A percentile compares a stretch with the other conserved stretches of the same genome.
Evolutionary conservation across 805 yeast genomes (phyloP).

Genomic region (Suhomyces sp.): DNA sequence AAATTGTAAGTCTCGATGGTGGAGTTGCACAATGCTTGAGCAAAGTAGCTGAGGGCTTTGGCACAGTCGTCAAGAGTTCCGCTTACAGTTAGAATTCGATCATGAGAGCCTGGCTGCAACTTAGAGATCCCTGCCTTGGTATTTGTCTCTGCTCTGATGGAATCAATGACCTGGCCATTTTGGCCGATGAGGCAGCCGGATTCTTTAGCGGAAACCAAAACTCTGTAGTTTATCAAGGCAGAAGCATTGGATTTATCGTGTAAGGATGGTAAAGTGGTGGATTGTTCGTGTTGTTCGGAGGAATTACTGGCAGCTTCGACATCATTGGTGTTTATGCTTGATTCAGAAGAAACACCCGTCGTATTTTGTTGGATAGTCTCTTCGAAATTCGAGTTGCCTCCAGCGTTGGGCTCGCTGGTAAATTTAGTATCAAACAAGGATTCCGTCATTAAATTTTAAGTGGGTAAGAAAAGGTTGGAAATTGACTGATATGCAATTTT

Average conservation of each 20-base stretch:
- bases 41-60: slow-evolving; percentile 65
- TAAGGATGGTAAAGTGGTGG: slow-evolving; percentile 26
- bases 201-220: slow-evolving; percentile 77
- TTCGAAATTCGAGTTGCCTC: neutral
- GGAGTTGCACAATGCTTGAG: slow-evolving; percentile 57
- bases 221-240: slow-evolving; percentile 42
- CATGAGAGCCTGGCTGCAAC: slow-evolving; percentile 75
- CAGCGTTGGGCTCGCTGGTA: slow-evolving; percentile 13
- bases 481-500: neutral
- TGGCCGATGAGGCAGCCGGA: slow-evolving; percentile 90
- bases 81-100: slow-evolving; percentile 74
- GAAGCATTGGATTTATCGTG: slow-evolving; percentile 24
- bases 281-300: slow-evolving; percentile 4
- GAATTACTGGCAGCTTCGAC: neutral
- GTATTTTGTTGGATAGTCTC: neutral
- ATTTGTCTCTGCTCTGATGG: slow-evolving; percentile 67
- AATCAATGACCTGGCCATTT: slow-evolving; percentile 74
- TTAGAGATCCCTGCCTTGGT: slow-evolving; percentile 87
- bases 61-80: slow-evolving; percentile 72
- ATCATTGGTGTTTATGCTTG: neutral
- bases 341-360: neutral
- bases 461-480: neutral
- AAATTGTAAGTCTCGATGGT: slow-evolving; percentile 42
- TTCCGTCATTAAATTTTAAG: slow-evolving; percentile 23
- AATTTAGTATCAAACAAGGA: slow-evolving; percentile 34